These are phyloP conservation scores for Trichoderma sp. DNA, from an alignment of 2,329 filamentous ascomycete genomes.

Conservation along the genomic window DNA sequence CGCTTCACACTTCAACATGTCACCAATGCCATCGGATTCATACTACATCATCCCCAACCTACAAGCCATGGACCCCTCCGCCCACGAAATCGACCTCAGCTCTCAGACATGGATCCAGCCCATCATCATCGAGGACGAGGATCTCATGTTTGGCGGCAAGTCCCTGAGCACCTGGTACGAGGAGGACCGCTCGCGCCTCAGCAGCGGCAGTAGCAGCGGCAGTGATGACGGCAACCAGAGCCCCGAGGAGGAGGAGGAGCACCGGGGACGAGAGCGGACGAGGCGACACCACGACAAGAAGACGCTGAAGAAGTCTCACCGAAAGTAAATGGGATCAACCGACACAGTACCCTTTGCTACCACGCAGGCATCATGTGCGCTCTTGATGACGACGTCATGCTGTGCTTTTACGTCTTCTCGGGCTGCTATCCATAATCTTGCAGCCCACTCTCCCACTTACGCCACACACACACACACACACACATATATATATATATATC, in stretches of 20 bases:
- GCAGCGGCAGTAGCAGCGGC: constrained; percentile 36
- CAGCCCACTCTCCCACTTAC: background rate
- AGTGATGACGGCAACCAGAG: constrained; percentile 41
- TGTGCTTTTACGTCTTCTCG: background rate
- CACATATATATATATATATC: no score
- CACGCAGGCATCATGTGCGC: background rate
- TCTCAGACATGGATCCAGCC: constrained; percentile 52
- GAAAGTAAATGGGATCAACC: constrained; percentile 33
- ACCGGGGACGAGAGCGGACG: constrained; percentile 44
- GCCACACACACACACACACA: no score
- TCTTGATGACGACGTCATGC: background rate
- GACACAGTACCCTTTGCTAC: background rate
- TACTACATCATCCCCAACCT: constrained; percentile 37
- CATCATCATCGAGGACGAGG: constrained; percentile 63
- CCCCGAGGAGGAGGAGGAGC: constrained; percentile 38
- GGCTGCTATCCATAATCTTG: background rate
- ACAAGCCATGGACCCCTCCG: constrained; percentile 37
- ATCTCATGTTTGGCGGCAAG: constrained; percentile 63
- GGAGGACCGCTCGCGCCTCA: constrained; percentile 46
- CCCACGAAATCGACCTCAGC: constrained; percentile 39
- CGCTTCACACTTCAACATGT: constrained; percentile 4
- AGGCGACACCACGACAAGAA: constrained; percentile 34
- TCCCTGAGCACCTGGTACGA: constrained; percentile 61
- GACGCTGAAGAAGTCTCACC: constrained; percentile 34
- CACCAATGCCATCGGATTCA: constrained; percentile 17